Percentiles rank a stretch among this genome's conserved stretches.
These are phyloP conservation scores for Saturnispora galanensis DNA, from an alignment of 805 yeast genomes.

Conservation along the genomic window DNA sequence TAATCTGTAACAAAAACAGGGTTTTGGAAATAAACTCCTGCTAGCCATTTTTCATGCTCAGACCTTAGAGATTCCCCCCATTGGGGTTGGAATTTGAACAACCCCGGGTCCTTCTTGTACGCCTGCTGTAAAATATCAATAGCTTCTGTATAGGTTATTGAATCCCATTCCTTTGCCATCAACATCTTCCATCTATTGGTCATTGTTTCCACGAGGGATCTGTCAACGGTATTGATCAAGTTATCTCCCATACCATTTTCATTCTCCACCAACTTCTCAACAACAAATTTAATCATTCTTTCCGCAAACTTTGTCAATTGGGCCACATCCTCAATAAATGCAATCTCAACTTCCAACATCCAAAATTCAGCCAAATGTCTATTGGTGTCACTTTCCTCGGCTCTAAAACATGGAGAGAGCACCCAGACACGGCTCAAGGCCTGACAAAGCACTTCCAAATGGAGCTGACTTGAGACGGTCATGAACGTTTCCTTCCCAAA, in stretches of 20 bases:
- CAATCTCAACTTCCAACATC: constrained; percentile 93
- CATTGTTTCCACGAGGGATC: constrained; percentile 30
- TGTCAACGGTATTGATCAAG: constrained; percentile 29
- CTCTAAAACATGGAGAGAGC: constrained; percentile 84
- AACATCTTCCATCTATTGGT: constrained; percentile 51
- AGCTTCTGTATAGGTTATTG: constrained; percentile 71
- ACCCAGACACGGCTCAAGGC: constrained; percentile 82
- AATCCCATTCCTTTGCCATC: constrained; percentile 46
- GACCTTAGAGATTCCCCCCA: constrained; percentile 74
- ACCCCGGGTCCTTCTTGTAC: constrained; percentile 22
- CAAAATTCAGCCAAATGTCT: constrained; percentile 92
- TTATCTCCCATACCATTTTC: constrained; percentile 25
- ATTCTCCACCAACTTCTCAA: constrained; percentile 22
- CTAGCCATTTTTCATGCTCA: constrained; percentile 88
- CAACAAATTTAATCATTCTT: constrained; percentile 51
- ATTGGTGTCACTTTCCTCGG: constrained; percentile 84
- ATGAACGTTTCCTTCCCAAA: constrained; percentile 62
- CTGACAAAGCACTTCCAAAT: constrained; percentile 69
- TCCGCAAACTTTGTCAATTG: constrained; percentile 63
- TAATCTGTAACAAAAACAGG: constrained; percentile 90
- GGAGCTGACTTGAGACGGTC: constrained; percentile 89
- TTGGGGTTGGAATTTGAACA: constrained; percentile 34
- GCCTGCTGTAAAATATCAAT: constrained; percentile 38
- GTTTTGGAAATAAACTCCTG: constrained; percentile 52
- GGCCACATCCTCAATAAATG: constrained; percentile 47